Evolutionary conservation across 169 alveolate species (phyloP).

Genomic region (Eimeria praecox): DNA sequence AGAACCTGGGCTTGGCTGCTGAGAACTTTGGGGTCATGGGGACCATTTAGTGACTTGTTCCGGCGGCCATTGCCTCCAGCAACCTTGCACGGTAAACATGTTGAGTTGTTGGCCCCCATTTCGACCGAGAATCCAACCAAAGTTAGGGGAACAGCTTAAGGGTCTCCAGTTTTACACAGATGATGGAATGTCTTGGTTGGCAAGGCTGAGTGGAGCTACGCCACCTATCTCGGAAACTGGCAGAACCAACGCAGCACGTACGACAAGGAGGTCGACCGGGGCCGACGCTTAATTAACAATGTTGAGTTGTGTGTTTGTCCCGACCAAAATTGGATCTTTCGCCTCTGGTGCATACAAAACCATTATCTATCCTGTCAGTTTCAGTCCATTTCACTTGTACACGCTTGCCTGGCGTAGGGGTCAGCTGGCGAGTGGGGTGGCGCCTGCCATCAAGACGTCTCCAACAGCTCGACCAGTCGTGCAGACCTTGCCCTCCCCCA

Average conservation of each 20-base stretch:
- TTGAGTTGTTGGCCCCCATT: slow-evolving; percentile 77
- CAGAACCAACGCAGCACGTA: slow-evolving; percentile 11
- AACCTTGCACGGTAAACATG: slow-evolving; percentile 67
- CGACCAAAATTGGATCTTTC: not conserved
- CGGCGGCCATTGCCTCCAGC: slow-evolving; percentile 74
- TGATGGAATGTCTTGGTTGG: not conserved
- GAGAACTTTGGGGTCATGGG: not conserved
- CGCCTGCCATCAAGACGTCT: slow-evolving; percentile 64
- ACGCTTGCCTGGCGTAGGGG: slow-evolving; percentile 41
- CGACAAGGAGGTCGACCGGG: slow-evolving; percentile 49
- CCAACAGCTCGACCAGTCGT: slow-evolving; percentile 48
- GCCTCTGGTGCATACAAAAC: not conserved
- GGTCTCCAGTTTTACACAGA: not conserved
- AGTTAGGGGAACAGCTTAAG: not conserved
- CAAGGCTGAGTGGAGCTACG: not conserved
- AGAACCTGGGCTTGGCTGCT: not conserved
- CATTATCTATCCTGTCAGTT: slow-evolving; percentile 38
- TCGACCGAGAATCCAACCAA: slow-evolving; percentile 25
- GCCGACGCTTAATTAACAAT: not conserved
- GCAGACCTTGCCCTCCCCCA: not conserved
- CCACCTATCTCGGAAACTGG: slow-evolving; percentile 45
- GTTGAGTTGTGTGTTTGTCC: not conserved
- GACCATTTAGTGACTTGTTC: slow-evolving; percentile 18
- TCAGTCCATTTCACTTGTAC: not conserved
- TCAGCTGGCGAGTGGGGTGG: slow-evolving; percentile 60